Conservation (phyloP, 2,329 filamentous ascomycete species). For the Metarhizium humberi region DNA sequence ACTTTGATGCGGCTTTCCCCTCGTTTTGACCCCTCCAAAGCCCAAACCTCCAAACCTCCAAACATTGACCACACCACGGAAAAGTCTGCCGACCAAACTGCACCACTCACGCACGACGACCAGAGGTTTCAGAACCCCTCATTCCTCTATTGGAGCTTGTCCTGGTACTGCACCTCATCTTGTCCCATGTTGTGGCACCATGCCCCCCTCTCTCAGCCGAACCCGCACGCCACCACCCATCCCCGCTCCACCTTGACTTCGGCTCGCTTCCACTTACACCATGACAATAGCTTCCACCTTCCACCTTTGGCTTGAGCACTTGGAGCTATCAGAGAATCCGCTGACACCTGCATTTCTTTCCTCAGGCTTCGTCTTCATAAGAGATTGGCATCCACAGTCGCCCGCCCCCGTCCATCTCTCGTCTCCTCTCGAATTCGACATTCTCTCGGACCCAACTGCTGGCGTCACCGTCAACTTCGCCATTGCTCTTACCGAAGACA, state of each 20-base stretch:
- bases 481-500: slow-evolving; percentile 67
- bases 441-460: not conserved
- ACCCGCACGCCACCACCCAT: too few species aligned
- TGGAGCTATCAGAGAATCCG: not conserved
- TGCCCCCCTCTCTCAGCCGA: too few species aligned
- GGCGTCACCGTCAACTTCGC: slow-evolving; percentile 25
- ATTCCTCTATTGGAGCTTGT: too few species aligned
- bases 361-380: not conserved
- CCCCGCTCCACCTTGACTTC: not conserved
- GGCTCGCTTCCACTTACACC: not conserved
- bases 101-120: too few species aligned
- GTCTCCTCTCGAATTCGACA: not conserved
- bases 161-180: too few species aligned
- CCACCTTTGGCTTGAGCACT: slow-evolving; percentile 3
- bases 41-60: too few species aligned
- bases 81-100: too few species aligned
- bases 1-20: too few species aligned
- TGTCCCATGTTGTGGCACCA: too few species aligned
- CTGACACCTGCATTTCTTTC: slow-evolving; percentile 1
- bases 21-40: too few species aligned
- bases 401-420: not conserved
- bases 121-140: too few species aligned
- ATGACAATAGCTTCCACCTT: slow-evolving; percentile 4
- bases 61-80: too few species aligned
- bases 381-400: slow-evolving; percentile 2